Percentiles rank a stretch among this genome's conserved stretches.
Evolutionary conservation across 371 early-diverging fungal genomes (phyloP).

Genomic region (Apophysomyces elegans): DNA sequence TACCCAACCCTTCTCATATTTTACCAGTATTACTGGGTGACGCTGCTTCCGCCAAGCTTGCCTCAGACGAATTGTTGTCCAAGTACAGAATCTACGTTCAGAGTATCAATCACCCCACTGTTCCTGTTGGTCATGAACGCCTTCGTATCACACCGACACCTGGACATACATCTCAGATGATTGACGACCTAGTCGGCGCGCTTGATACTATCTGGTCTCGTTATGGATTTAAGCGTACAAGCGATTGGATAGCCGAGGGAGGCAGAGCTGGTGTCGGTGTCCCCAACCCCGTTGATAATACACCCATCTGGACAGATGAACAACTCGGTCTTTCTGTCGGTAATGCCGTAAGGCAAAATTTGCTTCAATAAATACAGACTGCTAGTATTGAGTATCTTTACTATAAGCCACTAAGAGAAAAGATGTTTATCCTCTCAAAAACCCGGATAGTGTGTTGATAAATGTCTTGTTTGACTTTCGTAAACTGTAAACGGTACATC

Average conservation of each 20-base stretch:
- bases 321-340: conserved; percentile 31
- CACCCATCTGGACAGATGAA: conserved; percentile 58
- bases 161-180: conserved; percentile 77
- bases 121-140: conserved; percentile 88
- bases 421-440: too few species aligned
- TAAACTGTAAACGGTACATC: too few species aligned
- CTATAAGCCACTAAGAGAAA: too few species aligned
- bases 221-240: conserved; percentile 72
- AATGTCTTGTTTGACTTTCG: too few species aligned
- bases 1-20: conserved; percentile 95
- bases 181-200: conserved; percentile 75
- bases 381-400: too few species aligned
- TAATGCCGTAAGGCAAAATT: not conserved
- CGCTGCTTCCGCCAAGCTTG: conserved; percentile 84
- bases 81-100: conserved; percentile 92
- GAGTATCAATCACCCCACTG: conserved; percentile 94
- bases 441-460: too few species aligned
- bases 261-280: conserved; percentile 83
- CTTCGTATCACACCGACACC: conserved; percentile 95
- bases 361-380: not conserved
- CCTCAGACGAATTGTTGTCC: conserved; percentile 82
- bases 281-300: conserved; percentile 36
- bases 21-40: conserved; percentile 90
- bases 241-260: conserved; percentile 80
- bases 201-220: conserved; percentile 80